Base-by-base conservation (phyloP, 163 green algal genomes). In the Volvox carteri region DNA sequence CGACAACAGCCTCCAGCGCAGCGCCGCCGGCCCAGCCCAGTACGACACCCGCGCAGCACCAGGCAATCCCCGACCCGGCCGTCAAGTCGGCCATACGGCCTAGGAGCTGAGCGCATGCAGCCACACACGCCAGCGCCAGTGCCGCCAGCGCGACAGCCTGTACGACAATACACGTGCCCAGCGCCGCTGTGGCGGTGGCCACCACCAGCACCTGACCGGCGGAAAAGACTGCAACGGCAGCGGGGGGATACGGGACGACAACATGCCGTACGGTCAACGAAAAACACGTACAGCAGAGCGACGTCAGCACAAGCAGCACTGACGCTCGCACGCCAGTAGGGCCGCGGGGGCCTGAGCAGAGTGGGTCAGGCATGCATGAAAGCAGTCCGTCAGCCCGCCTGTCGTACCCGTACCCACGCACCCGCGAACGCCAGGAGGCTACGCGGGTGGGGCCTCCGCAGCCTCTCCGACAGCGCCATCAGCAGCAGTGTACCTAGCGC, bases 391-490 rank as follows among this genome's bases (percentile, higher is more conserved):
- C n/a, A n/a, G n/a, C n/a, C n/a, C n/a, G n/a, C n/a, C n/a, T n/a
- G n/a, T n/a, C n/a, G n/a, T n/a, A n/a, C n/a, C n/a, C n/a, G n/a
- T n/a, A n/a, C n/a, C n/a, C n/a, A 44, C 76, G 35, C 44, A 86
- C 79, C 79, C 19, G 6, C 30, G 33, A 80, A 80, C 28, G 48
- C 65, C 46, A 72, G 21, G 3, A 70, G 6, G 81, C 37, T 80
- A 46, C n/a, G 23, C 21, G 81, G 81, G 81, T 79, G 81, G 28
- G 33, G 65, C 48, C 81, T 44, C 65, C 81, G 30, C 12, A 70
- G 5, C 0, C 39, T 16, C 46, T 87, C 81, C 30, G 81, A 87
- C 65, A 87, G 81, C 65, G 81, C 81, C 65, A 87, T 35, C 65
- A 72, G n/a, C 65, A 87, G 67, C 65, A 79, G 65, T 3, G 81